Conservation (phyloP, 1,139 yeast species). For the Candida pseudoviswanathii region DNA sequence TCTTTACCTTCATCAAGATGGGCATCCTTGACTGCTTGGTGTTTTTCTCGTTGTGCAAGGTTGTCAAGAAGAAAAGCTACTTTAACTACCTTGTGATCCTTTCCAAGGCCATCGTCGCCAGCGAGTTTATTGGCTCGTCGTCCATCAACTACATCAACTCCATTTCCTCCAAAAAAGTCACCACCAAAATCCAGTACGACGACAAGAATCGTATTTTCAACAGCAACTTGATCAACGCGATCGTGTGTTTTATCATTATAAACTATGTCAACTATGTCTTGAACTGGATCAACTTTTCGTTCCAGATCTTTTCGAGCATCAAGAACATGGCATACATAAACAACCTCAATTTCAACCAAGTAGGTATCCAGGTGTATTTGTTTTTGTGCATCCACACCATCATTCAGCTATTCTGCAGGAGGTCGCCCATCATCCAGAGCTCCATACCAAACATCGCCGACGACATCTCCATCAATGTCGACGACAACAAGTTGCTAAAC, state of each 20-base stretch:
- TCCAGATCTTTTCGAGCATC: conserved; percentile 10
- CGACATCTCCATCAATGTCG: conserved; percentile 15
- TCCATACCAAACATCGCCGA: conserved; percentile 17
- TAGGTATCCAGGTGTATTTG: conserved; percentile 15
- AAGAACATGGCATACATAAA: conserved; percentile 12
- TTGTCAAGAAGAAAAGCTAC: conserved; percentile 32
- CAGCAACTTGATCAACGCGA: conserved; percentile 27
- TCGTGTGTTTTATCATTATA: conserved; percentile 33
- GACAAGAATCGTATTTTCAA: conserved; percentile 20
- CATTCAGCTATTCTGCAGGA: conserved; percentile 15
- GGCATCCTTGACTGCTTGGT: conserved; percentile 32
- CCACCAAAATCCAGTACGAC: conserved; percentile 22
- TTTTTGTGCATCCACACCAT: conserved; percentile 18
- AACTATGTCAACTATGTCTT: conserved; percentile 31
- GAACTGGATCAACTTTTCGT: conserved; percentile 17
- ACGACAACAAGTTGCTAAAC: conserved; percentile 16
- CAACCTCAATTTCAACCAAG: conserved; percentile 12
- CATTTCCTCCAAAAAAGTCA: conserved; percentile 19
- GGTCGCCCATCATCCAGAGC: conserved; percentile 14
- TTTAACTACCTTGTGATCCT: conserved; percentile 44
- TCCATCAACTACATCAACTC: conserved; percentile 19
- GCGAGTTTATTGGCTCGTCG: conserved; percentile 48
- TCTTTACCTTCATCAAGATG: conserved; percentile 24
- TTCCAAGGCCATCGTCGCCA: conserved; percentile 53
- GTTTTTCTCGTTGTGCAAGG: conserved; percentile 29